Evolutionary conservation across 306 rosid species (phyloP).

Genomic region (Castanea sativa): DNA sequence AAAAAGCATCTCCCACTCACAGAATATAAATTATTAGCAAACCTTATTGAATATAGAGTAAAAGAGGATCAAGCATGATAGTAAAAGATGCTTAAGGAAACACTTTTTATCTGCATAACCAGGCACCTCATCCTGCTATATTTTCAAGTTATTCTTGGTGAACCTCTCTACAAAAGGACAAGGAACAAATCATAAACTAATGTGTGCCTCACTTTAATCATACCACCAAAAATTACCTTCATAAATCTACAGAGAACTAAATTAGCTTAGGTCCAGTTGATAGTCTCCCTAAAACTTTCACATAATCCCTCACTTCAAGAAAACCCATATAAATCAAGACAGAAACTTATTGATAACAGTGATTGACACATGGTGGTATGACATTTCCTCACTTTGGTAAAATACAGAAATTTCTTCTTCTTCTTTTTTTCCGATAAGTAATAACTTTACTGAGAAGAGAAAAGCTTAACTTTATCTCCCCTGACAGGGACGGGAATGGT

Average conservation of each 20-base stretch:
- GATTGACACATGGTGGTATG: not conserved
- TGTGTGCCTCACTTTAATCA: not conserved
- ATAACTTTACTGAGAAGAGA: too few species aligned
- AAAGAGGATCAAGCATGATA: not conserved
- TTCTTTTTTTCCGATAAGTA: not conserved
- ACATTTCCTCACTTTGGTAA: not conserved
- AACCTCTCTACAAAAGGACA: not conserved
- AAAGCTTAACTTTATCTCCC: not conserved
- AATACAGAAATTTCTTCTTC: not conserved
- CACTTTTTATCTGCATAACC: not conserved
- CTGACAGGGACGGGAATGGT: constrained; percentile 2
- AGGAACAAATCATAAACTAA: not conserved
- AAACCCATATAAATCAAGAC: not conserved
- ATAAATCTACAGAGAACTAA: not conserved
- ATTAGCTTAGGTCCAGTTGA: not conserved
- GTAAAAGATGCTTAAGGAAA: not conserved
- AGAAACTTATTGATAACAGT: not conserved
- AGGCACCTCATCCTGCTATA: not conserved
- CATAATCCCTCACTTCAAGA: not conserved
- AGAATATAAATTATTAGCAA: not conserved
- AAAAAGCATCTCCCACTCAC: not conserved
- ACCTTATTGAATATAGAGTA: not conserved
- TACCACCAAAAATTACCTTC: not conserved
- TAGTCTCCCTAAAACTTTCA: not conserved
- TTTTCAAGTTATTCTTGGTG: not conserved